Percentiles rank a stretch among this genome's conserved stretches.
Evolutionary conservation across 2,329 filamentous ascomycete species (phyloP).

Genomic region (Colletotrichum scovillei): DNA sequence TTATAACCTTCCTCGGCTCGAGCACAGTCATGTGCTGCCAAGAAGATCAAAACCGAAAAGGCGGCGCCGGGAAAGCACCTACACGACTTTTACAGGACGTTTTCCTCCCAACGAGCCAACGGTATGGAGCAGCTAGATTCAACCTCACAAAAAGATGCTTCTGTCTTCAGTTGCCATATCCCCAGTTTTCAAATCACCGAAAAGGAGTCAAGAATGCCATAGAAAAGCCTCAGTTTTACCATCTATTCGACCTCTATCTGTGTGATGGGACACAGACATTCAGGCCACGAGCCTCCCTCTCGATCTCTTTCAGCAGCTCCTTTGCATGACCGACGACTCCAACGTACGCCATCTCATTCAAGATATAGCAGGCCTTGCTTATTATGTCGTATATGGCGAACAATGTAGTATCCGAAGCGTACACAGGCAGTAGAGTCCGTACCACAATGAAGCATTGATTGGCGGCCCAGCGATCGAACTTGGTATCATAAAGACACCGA

Average conservation of each 20-base stretch:
- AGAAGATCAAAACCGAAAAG: not conserved
- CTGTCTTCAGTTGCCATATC: too few species aligned
- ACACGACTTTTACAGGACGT: too few species aligned
- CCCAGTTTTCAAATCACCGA: too few species aligned
- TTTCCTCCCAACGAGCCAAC: too few species aligned
- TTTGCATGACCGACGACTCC: slow-evolving; percentile 4
- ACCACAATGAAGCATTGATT: slow-evolving; percentile 10
- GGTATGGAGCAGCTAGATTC: too few species aligned
- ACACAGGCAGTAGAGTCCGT: not conserved
- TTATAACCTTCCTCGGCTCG: not conserved
- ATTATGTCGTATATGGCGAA: not conserved
- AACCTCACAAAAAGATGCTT: too few species aligned
- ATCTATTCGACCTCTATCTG: not conserved
- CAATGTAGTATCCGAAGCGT: not conserved
- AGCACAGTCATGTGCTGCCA: not conserved
- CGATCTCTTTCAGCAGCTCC: not conserved
- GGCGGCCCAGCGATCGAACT: slow-evolving; percentile 38
- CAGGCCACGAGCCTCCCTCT: not conserved
- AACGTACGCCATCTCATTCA: not conserved
- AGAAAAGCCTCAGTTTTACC: too few species aligned
- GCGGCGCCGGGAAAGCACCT: too few species aligned
- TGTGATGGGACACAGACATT: slow-evolving; percentile 8
- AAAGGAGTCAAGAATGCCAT: too few species aligned
- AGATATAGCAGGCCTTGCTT: slow-evolving; percentile 10
- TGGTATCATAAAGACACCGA: slow-evolving; percentile 39